Conservation (phyloP, 1,284 basidiomycete species). For the Sanghuangporus weigelae region DNA sequence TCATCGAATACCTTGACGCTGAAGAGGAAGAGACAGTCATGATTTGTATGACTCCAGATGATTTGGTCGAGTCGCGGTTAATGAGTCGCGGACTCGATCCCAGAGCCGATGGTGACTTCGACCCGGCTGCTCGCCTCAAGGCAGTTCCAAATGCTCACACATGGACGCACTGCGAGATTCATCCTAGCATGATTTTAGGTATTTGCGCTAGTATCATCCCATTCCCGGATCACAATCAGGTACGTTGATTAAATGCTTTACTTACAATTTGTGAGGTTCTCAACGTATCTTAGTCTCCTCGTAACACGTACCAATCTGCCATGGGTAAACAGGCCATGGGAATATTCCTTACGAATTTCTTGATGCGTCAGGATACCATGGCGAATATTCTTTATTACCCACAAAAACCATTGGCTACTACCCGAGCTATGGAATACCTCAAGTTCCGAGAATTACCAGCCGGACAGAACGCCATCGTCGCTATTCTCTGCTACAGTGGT, state of each 20-base stretch:
- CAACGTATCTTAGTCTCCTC: slow-evolving; percentile 68
- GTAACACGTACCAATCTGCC: slow-evolving; percentile 98
- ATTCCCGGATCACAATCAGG: slow-evolving; percentile 99
- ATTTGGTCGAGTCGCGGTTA: slow-evolving; percentile 80
- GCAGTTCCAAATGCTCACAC: slow-evolving; percentile 78
- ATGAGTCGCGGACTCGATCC: slow-evolving; percentile 60
- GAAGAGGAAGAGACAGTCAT: slow-evolving; percentile 99
- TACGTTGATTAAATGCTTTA: slow-evolving; percentile 31
- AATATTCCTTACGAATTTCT: slow-evolving; percentile 95
- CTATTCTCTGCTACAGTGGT: slow-evolving; percentile 97
- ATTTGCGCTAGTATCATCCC: slow-evolving; percentile 99
- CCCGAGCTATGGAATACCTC: slow-evolving; percentile 97
- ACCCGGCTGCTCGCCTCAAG: slow-evolving; percentile 86
- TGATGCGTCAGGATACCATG: slow-evolving; percentile 98
- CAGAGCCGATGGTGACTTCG: slow-evolving; percentile 63
- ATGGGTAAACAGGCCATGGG: slow-evolving; percentile 99
- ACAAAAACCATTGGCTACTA: slow-evolving; percentile 97
- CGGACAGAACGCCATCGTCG: slow-evolving; percentile 97
- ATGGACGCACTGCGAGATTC: slow-evolving; percentile 99
- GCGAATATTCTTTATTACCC: slow-evolving; percentile 98
- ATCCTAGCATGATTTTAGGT: slow-evolving; percentile 98
- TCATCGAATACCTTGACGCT: slow-evolving; percentile 94
- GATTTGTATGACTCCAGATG: slow-evolving; percentile 98
- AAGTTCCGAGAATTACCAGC: slow-evolving; percentile 97
- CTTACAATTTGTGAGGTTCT: slow-evolving; percentile 13